Percentiles rank a stretch among this genome's conserved stretches.
These are phyloP conservation scores for Farysia itapuensis DNA, from an alignment of 1,284 basidiomycete species.

Conservation along the genomic window DNA sequence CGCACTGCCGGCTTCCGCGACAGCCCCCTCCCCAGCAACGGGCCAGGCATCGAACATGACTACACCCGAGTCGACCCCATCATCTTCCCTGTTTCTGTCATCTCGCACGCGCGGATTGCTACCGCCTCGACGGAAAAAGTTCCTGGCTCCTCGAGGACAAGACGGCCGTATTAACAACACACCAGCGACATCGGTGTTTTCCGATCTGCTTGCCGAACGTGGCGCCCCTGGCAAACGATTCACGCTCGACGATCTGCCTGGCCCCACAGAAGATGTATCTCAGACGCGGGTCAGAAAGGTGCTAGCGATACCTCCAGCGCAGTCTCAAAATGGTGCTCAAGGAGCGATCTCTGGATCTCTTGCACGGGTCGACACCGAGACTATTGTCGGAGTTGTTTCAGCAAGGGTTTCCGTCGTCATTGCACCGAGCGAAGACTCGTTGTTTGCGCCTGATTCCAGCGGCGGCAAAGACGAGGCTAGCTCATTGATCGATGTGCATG, in stretches of 20 bases:
- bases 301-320: slow-evolving; percentile 32
- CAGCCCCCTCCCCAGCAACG: not conserved
- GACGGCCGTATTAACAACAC: slow-evolving; percentile 31
- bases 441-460: slow-evolving; percentile 1
- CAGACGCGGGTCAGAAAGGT: slow-evolving; percentile 38
- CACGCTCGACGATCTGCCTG: slow-evolving; percentile 25
- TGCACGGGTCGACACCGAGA: slow-evolving; percentile 24
- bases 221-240: slow-evolving; percentile 3
- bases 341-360: not conserved
- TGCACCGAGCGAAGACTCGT: slow-evolving; percentile 9
- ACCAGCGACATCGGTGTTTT: slow-evolving; percentile 34
- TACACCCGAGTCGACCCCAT: not conserved
- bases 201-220: slow-evolving; percentile 22
- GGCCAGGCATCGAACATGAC: not conserved
- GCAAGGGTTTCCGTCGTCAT: slow-evolving; percentile 22
- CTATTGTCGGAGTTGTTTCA: slow-evolving; percentile 45
- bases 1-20: not conserved
- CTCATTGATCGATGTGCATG: slow-evolving; percentile 29
- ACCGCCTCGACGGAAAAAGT: not conserved
- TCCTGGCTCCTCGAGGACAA: slow-evolving; percentile 2
- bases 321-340: not conserved
- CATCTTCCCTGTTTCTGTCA: not conserved
- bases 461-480: slow-evolving; percentile 4
- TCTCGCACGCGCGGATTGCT: too few relatives aligned
- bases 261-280: slow-evolving; percentile 30